Evolutionary conservation across 768 basidiomycete species (phyloP), one percentile per base, ranked within the genome.

Genomic region (Termitomyces sp.): DNA sequence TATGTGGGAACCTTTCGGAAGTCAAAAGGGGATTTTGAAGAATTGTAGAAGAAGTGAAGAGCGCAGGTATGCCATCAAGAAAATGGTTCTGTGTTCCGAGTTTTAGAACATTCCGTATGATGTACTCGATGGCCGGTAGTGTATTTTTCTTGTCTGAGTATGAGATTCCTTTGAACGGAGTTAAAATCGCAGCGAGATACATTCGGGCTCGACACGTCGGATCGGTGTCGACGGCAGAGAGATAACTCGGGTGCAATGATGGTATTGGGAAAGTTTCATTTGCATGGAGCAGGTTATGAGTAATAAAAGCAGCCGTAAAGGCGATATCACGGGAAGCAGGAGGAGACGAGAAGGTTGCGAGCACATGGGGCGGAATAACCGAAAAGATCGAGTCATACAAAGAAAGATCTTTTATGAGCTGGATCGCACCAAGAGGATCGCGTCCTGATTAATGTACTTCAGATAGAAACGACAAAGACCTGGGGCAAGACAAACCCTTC

Each of bases 81-180:
- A 83, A 91, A 64, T 90, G 85, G 59, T 88, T 83, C 63, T 89
- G 87, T 19, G 79, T 76, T 10, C 91, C 91, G 27, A 93, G 77
- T 68, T 95, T 98, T 56, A 97, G 70, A 6, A 90, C 89, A 46
- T 96, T 91, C 47, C 89, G 80, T 34, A 98, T 79, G 28, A 86
- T 85, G 30, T 82, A 82, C 53, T 89, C 85, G 5, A 86, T 78
- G 0, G 83, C 81, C 7, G 80, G 73, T 0, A 67, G 65, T 62
- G 82, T 90, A 45, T 83, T 81, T 68, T 91, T 94, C 57, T 76
- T 74, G 59, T 88, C 85, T 16, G 59, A 65, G 64, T 85, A 89
- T 3, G 78, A 81, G 16, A 88, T 67, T 5, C 73, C 76, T 23
- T 76, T 67, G 58, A 85, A 93, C 0, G 94, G 93, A 2, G 83